A percentile compares a stretch with the other conserved stretches of the same genome.
Evolutionary conservation across 2,329 filamentous ascomycete genomes (phyloP).

Genomic region (Davidsoniella virescens): DNA sequence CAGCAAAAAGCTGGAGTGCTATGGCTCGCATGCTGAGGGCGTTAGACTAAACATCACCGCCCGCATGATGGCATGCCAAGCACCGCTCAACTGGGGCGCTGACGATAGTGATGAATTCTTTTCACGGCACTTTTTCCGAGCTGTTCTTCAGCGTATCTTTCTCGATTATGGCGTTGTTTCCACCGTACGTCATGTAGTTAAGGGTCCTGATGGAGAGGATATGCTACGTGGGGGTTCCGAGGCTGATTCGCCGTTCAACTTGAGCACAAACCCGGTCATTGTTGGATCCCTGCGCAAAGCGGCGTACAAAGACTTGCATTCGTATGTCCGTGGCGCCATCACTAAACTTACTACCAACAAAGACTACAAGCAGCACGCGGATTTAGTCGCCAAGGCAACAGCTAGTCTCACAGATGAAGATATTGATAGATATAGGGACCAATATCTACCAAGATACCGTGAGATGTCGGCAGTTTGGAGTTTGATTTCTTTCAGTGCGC

Average conservation of each 20-base stretch:
- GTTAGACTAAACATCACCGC: conserved; percentile 88
- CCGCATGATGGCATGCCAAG: conserved; percentile 95
- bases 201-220: conserved; percentile 4
- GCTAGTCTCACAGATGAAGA: conserved; percentile 55
- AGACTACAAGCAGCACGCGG: conserved; percentile 41
- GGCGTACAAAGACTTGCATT: conserved; percentile 57
- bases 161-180: conserved; percentile 66
- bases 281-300: conserved; percentile 71
- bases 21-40: conserved; percentile 35
- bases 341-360: conserved; percentile 48
- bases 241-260: conserved; percentile 28
- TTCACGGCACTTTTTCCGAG: conserved; percentile 80
- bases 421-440: conserved; percentile 51
- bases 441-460: conserved; percentile 52
- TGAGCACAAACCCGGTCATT: conserved; percentile 62
- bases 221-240: conserved; percentile 19
- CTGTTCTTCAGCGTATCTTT: conserved; percentile 81
- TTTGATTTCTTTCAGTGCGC: conserved; percentile 89
- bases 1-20: conserved; percentile 51
- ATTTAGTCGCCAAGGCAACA: conserved; percentile 50
- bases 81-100: conserved; percentile 77
- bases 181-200: conserved; percentile 30
- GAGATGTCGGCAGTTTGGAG: conserved; percentile 82
- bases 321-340: conserved; percentile 69
- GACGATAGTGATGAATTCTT: conserved; percentile 78